Evolutionary conservation across 805 yeast species (phyloP).

Genomic region (Yueomyces sinensis): DNA sequence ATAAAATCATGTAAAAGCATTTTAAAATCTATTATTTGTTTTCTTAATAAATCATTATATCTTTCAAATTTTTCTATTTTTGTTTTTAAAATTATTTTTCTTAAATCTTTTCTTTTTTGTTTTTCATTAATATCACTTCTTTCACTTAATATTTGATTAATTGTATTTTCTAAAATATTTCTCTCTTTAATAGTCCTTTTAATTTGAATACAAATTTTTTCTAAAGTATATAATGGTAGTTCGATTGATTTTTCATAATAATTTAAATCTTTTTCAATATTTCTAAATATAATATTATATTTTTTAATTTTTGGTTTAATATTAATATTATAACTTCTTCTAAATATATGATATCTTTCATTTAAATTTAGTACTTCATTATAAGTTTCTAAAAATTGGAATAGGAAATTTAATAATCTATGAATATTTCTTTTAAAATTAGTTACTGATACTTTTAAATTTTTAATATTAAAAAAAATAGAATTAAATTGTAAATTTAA

Average conservation of each 20-base stretch:
- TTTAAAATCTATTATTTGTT: constrained; percentile 6
- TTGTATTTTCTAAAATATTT: background rate
- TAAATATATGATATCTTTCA: background rate
- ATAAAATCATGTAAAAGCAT: constrained; percentile 5
- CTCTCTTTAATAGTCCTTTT: background rate
- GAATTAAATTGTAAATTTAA: background rate
- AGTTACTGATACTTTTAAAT: background rate
- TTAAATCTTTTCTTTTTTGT: background rate
- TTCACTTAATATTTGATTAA: background rate
- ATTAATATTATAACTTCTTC: background rate
- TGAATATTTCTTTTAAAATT: background rate
- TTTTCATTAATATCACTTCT: background rate
- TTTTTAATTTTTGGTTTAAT: background rate
- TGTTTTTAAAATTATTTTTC: constrained; percentile 3
- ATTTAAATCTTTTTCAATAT: background rate
- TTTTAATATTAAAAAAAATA: background rate
- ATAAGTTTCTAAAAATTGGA: background rate
- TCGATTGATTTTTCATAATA: background rate
- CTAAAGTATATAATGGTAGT: background rate
- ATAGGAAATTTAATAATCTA: no score
- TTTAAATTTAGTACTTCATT: background rate
- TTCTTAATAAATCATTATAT: constrained; percentile 7
- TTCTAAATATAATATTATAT: background rate
- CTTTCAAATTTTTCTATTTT: constrained; percentile 6
- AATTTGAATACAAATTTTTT: background rate